phyloP scores from a whole-genome alignment of 768 basidiomycete genomes.

The Leccinellum luteum region DNA sequence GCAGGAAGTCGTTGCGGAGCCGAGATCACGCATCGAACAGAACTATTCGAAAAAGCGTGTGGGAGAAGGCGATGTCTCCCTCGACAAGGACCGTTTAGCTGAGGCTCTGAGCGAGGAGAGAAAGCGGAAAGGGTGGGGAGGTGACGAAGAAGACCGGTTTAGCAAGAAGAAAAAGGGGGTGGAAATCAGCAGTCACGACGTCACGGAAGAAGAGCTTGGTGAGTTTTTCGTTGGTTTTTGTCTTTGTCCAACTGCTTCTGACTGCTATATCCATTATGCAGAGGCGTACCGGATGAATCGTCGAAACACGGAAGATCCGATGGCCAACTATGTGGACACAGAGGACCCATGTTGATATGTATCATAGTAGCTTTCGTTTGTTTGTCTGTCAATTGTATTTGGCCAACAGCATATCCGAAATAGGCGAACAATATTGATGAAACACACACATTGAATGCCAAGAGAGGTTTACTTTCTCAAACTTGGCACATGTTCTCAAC shows the following conservation, averaged over 20 bases:
- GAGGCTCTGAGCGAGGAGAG: conserved; percentile 75
- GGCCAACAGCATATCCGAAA: conserved; percentile 13
- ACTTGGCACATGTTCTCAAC: conserved; percentile 45
- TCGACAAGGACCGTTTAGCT: conserved; percentile 68
- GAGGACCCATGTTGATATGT: conserved; percentile 30
- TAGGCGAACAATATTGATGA: conserved; percentile 16
- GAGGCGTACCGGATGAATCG: conserved; percentile 89
- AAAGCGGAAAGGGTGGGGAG: conserved; percentile 67
- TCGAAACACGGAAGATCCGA: conserved; percentile 78
- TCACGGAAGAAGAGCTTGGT: conserved; percentile 89
- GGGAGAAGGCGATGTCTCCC: conserved; percentile 76
- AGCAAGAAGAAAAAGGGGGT: conserved; percentile 59
- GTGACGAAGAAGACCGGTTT: conserved; percentile 50
- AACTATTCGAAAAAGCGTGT: conserved; percentile 77
- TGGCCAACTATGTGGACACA: conserved; percentile 85
- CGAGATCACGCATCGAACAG: conserved; percentile 51
- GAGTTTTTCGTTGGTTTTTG: conserved; percentile 26
- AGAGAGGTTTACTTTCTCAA: conserved; percentile 21
- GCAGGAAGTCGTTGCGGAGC: conserved; percentile 30
- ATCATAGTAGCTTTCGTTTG: background rate
- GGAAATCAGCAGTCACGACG: conserved; percentile 62
- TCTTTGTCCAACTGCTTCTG: background rate
- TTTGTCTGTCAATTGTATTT: background rate
- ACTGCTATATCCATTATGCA: conserved; percentile 37
- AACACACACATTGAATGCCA: conserved; percentile 5